Evolutionary conservation across 305 asterid species (phyloP), one percentile per base, ranked within the genome.

Genomic region (Euphrasia arctica): DNA sequence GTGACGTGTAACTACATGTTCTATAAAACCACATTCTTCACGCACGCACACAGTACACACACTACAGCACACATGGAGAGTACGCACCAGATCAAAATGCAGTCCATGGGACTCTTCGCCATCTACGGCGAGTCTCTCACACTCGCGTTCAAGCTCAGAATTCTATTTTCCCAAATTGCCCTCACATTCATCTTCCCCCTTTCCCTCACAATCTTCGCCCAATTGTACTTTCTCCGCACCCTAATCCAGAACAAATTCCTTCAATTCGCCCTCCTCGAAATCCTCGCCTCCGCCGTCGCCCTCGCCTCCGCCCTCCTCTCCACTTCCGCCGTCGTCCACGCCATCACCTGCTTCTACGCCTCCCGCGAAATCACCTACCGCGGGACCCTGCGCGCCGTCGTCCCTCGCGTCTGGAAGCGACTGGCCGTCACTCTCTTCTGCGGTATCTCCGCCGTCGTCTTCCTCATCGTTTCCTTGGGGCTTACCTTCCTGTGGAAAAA

Each of bases 71-170:
- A 36, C 70, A 82, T 85, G 91, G 84, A 85, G 4, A 73, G 54
- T 69, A 87, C 73, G 15, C 91, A 75, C 63, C 85, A 85, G 34
- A 3, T 29, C 71, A 83, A 85, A 45, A 76, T 82, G 72, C 85
- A 77, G 66, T 75, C 73, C 58, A 62, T 85, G 4, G 85, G 85
- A 36, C 74, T 66, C 13, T 45, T 66, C 22, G 72, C 68, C 72
- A 72, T 72, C 64, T 66, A 43, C 57, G 39, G 18, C 13, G 76
- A 66, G 34, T 25, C 72, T 42, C 32, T 11, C 72, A 72, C 66
- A 39, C 76, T 72, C 65, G 61, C 61, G 64, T 72, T 45, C 76
- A 54, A 51, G 3, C 65, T 63, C 28, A 22, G 76, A 11, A 72
- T 45, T 13, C 55, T 72, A 65, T 64, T 72, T 32, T 3, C 39